These are phyloP conservation scores for Penicillium alfredii DNA, from an alignment of 495 filamentous ascomycete genomes.

Conservation along the genomic window DNA sequence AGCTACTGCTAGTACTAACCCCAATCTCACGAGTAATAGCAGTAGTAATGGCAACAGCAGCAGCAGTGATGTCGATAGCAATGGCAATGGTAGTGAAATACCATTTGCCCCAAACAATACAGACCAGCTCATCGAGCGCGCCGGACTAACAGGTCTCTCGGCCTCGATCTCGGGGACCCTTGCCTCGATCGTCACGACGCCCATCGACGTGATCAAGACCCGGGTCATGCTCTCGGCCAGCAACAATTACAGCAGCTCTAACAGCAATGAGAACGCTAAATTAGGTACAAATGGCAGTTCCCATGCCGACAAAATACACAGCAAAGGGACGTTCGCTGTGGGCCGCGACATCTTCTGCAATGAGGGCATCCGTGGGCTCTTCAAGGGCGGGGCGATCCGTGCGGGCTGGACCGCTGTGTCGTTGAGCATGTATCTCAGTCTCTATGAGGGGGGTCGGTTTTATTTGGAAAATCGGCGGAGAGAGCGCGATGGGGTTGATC, in stretches of 20 bases:
- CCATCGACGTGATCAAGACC: slow-evolving; percentile 81
- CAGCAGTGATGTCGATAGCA: too few species aligned
- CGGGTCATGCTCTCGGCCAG: slow-evolving; percentile 60
- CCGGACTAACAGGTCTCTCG: slow-evolving; percentile 59
- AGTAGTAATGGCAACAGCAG: not conserved
- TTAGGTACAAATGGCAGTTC: too few species aligned
- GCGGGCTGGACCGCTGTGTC: slow-evolving; percentile 76
- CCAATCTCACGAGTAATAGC: too few species aligned
- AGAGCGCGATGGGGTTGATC: slow-evolving; percentile 8
- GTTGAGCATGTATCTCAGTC: slow-evolving; percentile 76
- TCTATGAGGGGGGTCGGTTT: slow-evolving; percentile 73
- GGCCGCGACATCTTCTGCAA: slow-evolving; percentile 54
- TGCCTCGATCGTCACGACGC: slow-evolving; percentile 68
- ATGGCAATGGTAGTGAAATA: not conserved
- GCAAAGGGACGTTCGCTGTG: slow-evolving; percentile 43
- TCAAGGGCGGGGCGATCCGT: slow-evolving; percentile 68
- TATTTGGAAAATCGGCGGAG: slow-evolving; percentile 52
- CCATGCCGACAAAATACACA: slow-evolving; percentile 6
- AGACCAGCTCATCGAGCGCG: slow-evolving; percentile 38
- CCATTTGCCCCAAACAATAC: slow-evolving; percentile 1
- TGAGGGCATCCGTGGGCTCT: slow-evolving; percentile 66
- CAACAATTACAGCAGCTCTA: slow-evolving; percentile 1
- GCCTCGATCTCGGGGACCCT: slow-evolving; percentile 65
- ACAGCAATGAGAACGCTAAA: too few species aligned
- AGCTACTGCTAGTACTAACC: not conserved